Base-by-base conservation (phyloP, 2,329 filamentous ascomycete genomes). In the Elsinoe batatas region DNA sequence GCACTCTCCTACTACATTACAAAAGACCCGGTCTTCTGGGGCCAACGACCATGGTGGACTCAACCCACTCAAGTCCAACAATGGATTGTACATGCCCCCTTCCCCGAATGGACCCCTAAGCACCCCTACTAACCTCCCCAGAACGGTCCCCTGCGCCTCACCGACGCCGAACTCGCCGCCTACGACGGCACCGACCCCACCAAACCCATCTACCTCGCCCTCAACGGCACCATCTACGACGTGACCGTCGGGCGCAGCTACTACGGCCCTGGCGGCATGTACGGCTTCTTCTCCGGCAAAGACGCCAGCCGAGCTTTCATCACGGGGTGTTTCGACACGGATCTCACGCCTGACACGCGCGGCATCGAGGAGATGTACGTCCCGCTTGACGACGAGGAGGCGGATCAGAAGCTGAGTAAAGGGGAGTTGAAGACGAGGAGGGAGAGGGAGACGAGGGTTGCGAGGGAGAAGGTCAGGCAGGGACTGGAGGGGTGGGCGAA, bases 251-350 rank as follows among this genome's bases (percentile, higher is more conserved):
- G 83, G 54, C 69, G 68, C 8, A 60, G 61, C 30, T 61, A 67
- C 57, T 78, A 78, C 76, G 80, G 63, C 70, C 79, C 91, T 0
- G 90, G 89, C 26, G 93, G 91, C 3, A 83, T 82, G 36, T 98
- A 98, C 76, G 79, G 84, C 65, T 84, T 86, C 72, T 95, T 98
- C 70, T 82, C 90, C 0, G 93, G 91, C 58, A 79, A 79, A 59
- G 93, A 98, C 71, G 91, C 91, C 33, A 83, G 87, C 12, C 85
- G 93, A 49, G 89, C 85, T 17, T 98, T 90, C 70, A 83, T 98
- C 17, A 97, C 93, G 1, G 89, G 88, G 15, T 98, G 93, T 71
- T 98, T 98, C 73, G 75, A 81, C 37, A 85, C 89, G 60, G 93
- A 98, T 75, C 76, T 84, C 32, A 93, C 84, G 1, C 79, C 87